Evolutionary conservation across 495 filamentous ascomycete species (phyloP).

Genomic region (Penicillium cinerascens): DNA sequence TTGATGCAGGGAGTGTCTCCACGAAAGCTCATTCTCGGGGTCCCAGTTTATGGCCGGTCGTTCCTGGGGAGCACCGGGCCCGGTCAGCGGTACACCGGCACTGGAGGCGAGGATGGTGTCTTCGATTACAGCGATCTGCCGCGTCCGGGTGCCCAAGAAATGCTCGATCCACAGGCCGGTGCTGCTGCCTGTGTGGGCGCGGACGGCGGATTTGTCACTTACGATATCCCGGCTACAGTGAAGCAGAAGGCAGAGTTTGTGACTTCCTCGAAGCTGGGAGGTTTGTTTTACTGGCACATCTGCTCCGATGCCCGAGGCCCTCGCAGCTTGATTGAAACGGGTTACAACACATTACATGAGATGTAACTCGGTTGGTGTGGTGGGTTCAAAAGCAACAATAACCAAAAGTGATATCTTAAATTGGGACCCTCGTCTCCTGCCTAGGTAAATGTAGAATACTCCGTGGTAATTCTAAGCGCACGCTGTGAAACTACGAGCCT

Average conservation of each 20-base stretch:
- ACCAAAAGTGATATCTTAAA: background rate
- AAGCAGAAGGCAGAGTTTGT: slow-evolving; percentile 79
- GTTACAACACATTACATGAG: slow-evolving; percentile 67
- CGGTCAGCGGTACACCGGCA: slow-evolving; percentile 60
- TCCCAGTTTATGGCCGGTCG: slow-evolving; percentile 78
- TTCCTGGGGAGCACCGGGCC: slow-evolving; percentile 65
- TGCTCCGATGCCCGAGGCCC: slow-evolving; percentile 67
- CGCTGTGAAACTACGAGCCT: too few relatives aligned
- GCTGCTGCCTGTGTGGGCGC: slow-evolving; percentile 77
- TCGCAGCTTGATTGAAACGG: slow-evolving; percentile 70
- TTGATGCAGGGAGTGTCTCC: slow-evolving; percentile 62
- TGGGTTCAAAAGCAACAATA: background rate
- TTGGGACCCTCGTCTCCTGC: too few relatives aligned
- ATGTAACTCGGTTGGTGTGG: slow-evolving; percentile 22
- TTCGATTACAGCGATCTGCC: slow-evolving; percentile 83
- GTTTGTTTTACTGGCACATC: slow-evolving; percentile 92
- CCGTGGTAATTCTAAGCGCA: too few relatives aligned
- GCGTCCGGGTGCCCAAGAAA: slow-evolving; percentile 63
- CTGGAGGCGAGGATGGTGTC: slow-evolving; percentile 72
- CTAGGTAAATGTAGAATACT: too few relatives aligned
- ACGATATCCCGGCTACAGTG: slow-evolving; percentile 84
- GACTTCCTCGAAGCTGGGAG: slow-evolving; percentile 70
- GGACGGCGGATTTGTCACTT: slow-evolving; percentile 83
- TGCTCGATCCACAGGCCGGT: slow-evolving; percentile 61
- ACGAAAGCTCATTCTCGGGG: slow-evolving; percentile 73